Evolutionary conservation across 2,329 filamentous ascomycete species (phyloP), one percentile per base, ranked within the genome.

Genomic region (Pseudofabraea citricarpa): DNA sequence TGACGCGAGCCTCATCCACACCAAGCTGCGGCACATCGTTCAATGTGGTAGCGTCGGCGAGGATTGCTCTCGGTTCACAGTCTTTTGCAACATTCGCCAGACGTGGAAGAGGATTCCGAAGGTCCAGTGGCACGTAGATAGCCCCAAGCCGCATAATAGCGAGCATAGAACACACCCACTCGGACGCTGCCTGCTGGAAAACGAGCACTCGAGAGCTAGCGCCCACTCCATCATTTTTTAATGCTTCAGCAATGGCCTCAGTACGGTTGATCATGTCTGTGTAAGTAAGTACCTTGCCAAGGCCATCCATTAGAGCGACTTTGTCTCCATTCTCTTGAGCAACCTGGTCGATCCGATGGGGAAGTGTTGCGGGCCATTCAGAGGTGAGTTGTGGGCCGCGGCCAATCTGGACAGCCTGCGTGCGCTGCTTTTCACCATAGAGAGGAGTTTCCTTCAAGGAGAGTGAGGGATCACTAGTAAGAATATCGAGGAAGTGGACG

Each of bases 161-260:
- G 4, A 68, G 51, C 36, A 64, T 46, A 6, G 59, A 63, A 29
- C 52, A 56, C 20, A 60, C 52, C 53, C 53, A 58, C 27, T 71
- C 62, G 0, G 53, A 27, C 0, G 56, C 48, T 0, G 72, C 59
- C 4, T 68, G 40, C 27, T 67, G 64, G 38, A 70, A 66, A 2
- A 75, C 67, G 1, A 52, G 63, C 2, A 76, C 61, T 1, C 43
- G 40, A 8, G 53, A 54, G 0, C 56, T 61, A 1, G 19, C 4
- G 1, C 42, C 40, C 5, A 55, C 43, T 1, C 49, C 55, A 1
- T 26, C 40, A 2, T 20, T 44, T 5, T 44, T 5, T 5, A 72
- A 45, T 2, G 56, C 49, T 5, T 47, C 49, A 10, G 63, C 56
- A 31, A 73, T 69, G 5, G 46, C 44, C 7, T 67, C 43, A 9